Evolutionary conservation across 108 stramenopile genomes (phyloP).

Genomic region (Parietichytrium sp.): DNA sequence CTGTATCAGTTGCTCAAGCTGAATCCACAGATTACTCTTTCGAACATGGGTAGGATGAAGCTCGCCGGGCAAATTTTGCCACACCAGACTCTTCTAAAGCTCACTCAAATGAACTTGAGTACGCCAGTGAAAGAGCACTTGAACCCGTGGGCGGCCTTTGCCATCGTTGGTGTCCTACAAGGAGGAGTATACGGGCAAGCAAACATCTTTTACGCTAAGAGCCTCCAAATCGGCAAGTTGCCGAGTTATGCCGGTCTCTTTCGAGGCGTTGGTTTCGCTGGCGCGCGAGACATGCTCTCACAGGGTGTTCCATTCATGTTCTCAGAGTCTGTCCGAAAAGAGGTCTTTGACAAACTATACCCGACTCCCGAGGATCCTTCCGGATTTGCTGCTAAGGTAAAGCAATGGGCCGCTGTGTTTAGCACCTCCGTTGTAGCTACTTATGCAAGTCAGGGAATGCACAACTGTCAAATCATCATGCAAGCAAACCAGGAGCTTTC

Average conservation of each 20-base stretch:
- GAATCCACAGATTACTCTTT: constrained; percentile 26
- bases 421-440: constrained; percentile 48
- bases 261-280: constrained; percentile 50
- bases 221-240: constrained; percentile 42
- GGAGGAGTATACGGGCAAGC: constrained; percentile 55
- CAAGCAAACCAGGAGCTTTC: constrained; percentile 44
- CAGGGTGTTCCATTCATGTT: constrained; percentile 54
- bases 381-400: background rate
- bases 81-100: constrained; percentile 51
- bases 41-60: constrained; percentile 2
- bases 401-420: constrained; percentile 49
- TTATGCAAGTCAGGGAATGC: constrained; percentile 50
- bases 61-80: constrained; percentile 41
- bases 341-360: constrained; percentile 32
- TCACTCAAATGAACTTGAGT: constrained; percentile 48
- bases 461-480: constrained; percentile 55
- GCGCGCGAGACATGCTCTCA: constrained; percentile 47
- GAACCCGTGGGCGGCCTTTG: constrained; percentile 57
- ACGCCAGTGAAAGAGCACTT: constrained; percentile 53
- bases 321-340: constrained; percentile 36
- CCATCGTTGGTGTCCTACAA: constrained; percentile 51
- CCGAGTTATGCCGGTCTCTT: constrained; percentile 43
- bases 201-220: constrained; percentile 50
- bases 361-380: constrained; percentile 5
- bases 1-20: constrained; percentile 49